Evolutionary conservation across 2,329 filamentous ascomycete species (phyloP).

Genomic region (Pseudofabraea citricarpa): DNA sequence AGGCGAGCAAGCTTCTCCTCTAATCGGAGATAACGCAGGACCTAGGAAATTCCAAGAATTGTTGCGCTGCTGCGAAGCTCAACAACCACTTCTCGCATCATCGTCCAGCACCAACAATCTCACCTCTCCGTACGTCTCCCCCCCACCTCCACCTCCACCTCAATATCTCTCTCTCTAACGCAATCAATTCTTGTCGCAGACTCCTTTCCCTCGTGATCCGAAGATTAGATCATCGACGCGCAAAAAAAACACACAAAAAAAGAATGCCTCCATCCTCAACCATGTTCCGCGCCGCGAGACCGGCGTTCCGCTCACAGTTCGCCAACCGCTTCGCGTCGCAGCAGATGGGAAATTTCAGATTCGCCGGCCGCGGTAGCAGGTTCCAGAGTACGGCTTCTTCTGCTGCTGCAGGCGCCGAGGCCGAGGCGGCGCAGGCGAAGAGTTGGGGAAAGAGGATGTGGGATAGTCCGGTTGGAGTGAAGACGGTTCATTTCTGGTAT

Average conservation of each 20-base stretch:
- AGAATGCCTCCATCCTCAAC: neutral
- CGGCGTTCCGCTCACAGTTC: slow-evolving; percentile 44
- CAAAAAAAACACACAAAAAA: neutral
- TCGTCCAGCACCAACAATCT: slow-evolving; percentile 13
- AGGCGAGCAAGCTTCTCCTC: no score
- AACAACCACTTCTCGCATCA: slow-evolving; percentile 6
- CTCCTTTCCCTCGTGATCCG: no score
- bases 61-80: neutral
- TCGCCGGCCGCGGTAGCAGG: slow-evolving; percentile 52
- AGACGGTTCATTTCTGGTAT: slow-evolving; percentile 98
- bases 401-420: no score
- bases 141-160: no score
- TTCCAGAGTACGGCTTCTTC: slow-evolving; percentile 65
- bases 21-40: slow-evolving; percentile 3
- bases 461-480: slow-evolving; percentile 75
- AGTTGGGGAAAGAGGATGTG: slow-evolving; percentile 74
- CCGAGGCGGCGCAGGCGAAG: slow-evolving; percentile 33
- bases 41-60: neutral
- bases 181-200: no score
- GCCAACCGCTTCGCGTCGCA: slow-evolving; percentile 47
- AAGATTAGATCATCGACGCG: neutral
- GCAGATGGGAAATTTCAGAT: slow-evolving; percentile 39
- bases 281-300: slow-evolving; percentile 36
- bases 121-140: slow-evolving; percentile 49
- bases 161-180: no score